These are phyloP conservation scores for Bryoglossum gracile DNA, from an alignment of 495 filamentous ascomycete species.

Conservation along the genomic window DNA sequence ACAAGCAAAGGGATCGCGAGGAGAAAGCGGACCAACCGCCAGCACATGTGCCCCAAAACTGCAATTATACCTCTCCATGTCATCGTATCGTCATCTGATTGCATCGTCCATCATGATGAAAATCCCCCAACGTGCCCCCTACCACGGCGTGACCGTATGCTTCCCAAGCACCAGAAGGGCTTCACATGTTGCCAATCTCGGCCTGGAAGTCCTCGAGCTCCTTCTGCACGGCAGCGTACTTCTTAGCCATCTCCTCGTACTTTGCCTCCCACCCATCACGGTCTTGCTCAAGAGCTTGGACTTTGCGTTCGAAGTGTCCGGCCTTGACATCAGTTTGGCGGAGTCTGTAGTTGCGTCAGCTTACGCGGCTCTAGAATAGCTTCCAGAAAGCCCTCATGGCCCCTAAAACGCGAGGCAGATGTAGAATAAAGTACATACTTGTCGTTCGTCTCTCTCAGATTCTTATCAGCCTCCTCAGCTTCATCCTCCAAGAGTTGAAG, in stretches of 20 bases:
- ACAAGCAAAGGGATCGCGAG: background rate
- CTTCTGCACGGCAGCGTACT: conserved; percentile 75
- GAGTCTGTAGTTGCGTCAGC: conserved; percentile 51
- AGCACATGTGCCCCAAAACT: background rate
- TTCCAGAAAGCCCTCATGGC: background rate
- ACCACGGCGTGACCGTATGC: background rate
- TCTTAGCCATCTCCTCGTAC: conserved; percentile 93
- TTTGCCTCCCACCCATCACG: conserved; percentile 91
- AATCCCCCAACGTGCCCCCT: conserved; percentile 3
- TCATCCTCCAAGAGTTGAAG: conserved; percentile 96
- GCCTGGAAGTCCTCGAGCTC: conserved; percentile 82
- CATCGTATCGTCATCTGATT: background rate
- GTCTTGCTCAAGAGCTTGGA: conserved; percentile 84
- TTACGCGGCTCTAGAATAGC: conserved; percentile 5
- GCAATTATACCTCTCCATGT: conserved; percentile 6
- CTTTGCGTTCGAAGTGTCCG: conserved; percentile 98
- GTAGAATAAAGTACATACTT: conserved; percentile 83
- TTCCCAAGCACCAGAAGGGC: conserved; percentile 4
- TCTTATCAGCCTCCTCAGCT: conserved; percentile 91
- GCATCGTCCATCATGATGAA: conserved; percentile 6
- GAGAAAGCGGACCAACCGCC: background rate
- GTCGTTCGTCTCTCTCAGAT: conserved; percentile 91
- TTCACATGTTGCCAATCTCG: conserved; percentile 88
- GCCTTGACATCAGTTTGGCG: conserved; percentile 98
- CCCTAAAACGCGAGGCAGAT: background rate